Base-by-base conservation (phyloP, 2,329 filamentous ascomycete species). In the Neophaeococcomyces aloes region DNA sequence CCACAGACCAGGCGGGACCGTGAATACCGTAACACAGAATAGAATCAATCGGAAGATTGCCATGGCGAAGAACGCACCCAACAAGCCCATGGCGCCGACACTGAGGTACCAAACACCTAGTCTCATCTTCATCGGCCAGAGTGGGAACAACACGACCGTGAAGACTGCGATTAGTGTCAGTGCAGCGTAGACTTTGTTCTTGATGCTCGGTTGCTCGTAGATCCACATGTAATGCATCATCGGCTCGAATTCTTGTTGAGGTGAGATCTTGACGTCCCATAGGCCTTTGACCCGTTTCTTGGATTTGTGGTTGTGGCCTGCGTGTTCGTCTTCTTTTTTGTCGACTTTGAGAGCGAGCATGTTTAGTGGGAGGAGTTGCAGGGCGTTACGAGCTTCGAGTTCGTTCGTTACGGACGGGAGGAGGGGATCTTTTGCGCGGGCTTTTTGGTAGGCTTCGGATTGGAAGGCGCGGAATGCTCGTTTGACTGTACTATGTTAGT, bases 51-150 rank as follows among this genome's bases (percentile, higher is more conserved):
- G 81, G 76, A 98, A 87, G 59, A 98, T 94, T 4, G 89, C 84
- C 91, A 98, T 96, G 59, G 79, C 78, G 65, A 98, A 96, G 78
- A 98, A 98, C 38, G 94, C 68, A 44, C 85, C 91, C 35, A 98
- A 76, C 23, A 96, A 71, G 33, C 86, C 83, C 52, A 98, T 74
- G 75, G 94, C 83, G 47, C 82, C 89, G 79, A 94, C 94, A 63
- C 84, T 91, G 32, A 96, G 72, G 64, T 98, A 96, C 84, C 94
- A 98, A 38, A 96, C 91, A 42, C 89, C 91, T 56, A 91, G 80
- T 57, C 91, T 78, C 66, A 98, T 70, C 62, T 86, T 79, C 50
- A 94, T 75, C 1, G 91, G 91, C 91, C 91, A 98, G 45, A 98
- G 76, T 7, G 91, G 91, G 70, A 98, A 98, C 58, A 95, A 78